These are phyloP conservation scores for Xylariaceae sp. DNA, from an alignment of 2,329 filamentous ascomycete genomes.

Conservation along the genomic window DNA sequence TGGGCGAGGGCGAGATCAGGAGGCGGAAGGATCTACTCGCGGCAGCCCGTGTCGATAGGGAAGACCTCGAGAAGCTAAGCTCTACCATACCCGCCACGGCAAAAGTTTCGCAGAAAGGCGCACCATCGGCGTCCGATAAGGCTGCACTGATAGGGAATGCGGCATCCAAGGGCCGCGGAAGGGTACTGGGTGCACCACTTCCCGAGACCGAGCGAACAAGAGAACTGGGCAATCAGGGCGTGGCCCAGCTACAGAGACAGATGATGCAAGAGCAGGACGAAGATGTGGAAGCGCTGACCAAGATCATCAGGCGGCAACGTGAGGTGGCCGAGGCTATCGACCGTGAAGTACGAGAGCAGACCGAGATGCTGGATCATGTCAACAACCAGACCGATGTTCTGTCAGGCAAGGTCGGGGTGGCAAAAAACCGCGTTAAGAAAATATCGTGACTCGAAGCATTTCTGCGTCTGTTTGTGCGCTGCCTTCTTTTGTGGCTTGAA, in stretches of 20 bases:
- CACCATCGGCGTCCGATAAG: slow-evolving; percentile 55
- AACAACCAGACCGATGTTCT: slow-evolving; percentile 71
- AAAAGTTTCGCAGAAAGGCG: slow-evolving; percentile 55
- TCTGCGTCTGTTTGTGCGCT: slow-evolving; percentile 6
- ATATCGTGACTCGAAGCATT: slow-evolving; percentile 50
- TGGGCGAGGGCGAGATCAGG: slow-evolving; percentile 78
- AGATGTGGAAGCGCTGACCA: slow-evolving; percentile 70
- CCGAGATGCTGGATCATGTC: slow-evolving; percentile 69
- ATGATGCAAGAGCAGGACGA: slow-evolving; percentile 78
- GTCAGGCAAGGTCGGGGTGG: slow-evolving; percentile 72
- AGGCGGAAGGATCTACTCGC: slow-evolving; percentile 73
- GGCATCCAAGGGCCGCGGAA: slow-evolving; percentile 54
- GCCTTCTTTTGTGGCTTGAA: neutral
- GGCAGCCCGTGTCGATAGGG: slow-evolving; percentile 73
- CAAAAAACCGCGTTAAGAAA: slow-evolving; percentile 73
- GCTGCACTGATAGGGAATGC: slow-evolving; percentile 53
- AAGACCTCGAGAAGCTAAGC: slow-evolving; percentile 75
- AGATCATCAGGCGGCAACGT: slow-evolving; percentile 73
- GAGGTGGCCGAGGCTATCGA: slow-evolving; percentile 81
- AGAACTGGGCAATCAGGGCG: slow-evolving; percentile 76
- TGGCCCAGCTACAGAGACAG: slow-evolving; percentile 74
- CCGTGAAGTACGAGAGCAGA: slow-evolving; percentile 74
- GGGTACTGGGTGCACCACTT: slow-evolving; percentile 74
- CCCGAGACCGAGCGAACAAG: slow-evolving; percentile 78
- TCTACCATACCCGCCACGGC: slow-evolving; percentile 52